Evolutionary conservation across 495 filamentous ascomycete species (phyloP), one percentile per base, ranked within the genome.

Genomic region (Thozetella sp.): DNA sequence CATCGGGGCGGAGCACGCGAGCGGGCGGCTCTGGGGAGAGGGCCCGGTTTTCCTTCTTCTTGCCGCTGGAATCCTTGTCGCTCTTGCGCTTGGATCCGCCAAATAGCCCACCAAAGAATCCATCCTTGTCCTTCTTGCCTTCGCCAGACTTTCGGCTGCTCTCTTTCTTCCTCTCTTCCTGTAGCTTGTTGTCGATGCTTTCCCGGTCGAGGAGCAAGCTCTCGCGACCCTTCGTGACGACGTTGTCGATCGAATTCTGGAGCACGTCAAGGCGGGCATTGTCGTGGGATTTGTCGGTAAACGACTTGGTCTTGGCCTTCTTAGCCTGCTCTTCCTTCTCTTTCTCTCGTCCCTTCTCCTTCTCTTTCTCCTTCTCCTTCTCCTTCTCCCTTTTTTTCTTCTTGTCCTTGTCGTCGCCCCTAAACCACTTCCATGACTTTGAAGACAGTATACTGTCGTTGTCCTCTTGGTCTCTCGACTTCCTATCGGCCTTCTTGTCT

Each of bases 111-210:
- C 92, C 92, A 66, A 99, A 93, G 23, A 97, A 74, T 50, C 73
- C 89, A 30, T 87, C 85, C 67, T 93, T 96, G 61, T 97, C 94
- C 67, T 96, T 97, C 75, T 96, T 97, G 15, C 80, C 77, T 11
- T 97, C 93, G 22, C 86, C 85, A 15, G 86, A 83, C 67, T 92
- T 92, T 22, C 90, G 85, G 46, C 72, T 82, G 64, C 83, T 87
- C 63, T 96, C 92, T 72, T 93, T 97, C 74, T 86, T 91, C 37
- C 88, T 81, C 62, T 96, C 94, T 61, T 96, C 92, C 58, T 93
- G 87, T 17, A 95, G 75, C 63, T 88, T 89, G 27, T 76, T 76
- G 57, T 92, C 90, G 27, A 91, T 72, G 59, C 64, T 84, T 1
- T 90, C 87, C n/a, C 93, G 87, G 63, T 97, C 92, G 13, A 96